Base-by-base conservation (phyloP, 768 basidiomycete genomes). In the Mycena galericulata region DNA sequence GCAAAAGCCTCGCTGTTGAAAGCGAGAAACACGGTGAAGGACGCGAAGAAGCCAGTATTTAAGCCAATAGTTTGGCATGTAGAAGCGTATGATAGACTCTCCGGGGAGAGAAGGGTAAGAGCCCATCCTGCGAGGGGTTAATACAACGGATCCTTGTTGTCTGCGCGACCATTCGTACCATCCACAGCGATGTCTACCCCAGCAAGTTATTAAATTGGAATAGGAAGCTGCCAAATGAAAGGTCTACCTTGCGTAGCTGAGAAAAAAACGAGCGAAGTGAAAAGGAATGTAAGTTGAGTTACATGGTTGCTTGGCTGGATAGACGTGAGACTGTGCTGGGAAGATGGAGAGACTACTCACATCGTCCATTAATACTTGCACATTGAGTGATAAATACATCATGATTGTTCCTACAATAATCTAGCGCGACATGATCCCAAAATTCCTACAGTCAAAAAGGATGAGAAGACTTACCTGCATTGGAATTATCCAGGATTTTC, bases 401-500 rank as follows among this genome's bases (percentile, higher is more conserved):
- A 95, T 94, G 66, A 96, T 81, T 45, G 87, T 84, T 45, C 96
- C 98, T 55, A 98, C 93, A 70, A 96, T 89, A 34, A 91, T 77
- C 78, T n/a, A n/a, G n/a, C n/a, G n/a, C n/a, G n/a, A n/a, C n/a
- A n/a, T n/a, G n/a, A n/a, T n/a, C n/a, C n/a, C n/a, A n/a, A n/a
- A n/a, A n/a, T n/a, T n/a, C n/a, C n/a, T n/a, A n/a, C n/a, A n/a
- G n/a, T n/a, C n/a, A n/a, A n/a, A n/a, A n/a, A n/a, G n/a, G n/a
- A n/a, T n/a, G n/a, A n/a, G n/a, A n/a, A n/a, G n/a, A n/a, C n/a
- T n/a, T n/a, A n/a, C n/a, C n/a, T 99, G 98, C 87, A 99, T 98
- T 47, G 98, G 98, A 69, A 99, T 92, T 72, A 99, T 99, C 98
- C 98, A 99, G 68, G 95, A 96, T 80, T 98, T 99, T 70, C 98